phyloP scores from a whole-genome alignment of 768 basidiomycete species.

The Leccinum subtestaceum region DNA sequence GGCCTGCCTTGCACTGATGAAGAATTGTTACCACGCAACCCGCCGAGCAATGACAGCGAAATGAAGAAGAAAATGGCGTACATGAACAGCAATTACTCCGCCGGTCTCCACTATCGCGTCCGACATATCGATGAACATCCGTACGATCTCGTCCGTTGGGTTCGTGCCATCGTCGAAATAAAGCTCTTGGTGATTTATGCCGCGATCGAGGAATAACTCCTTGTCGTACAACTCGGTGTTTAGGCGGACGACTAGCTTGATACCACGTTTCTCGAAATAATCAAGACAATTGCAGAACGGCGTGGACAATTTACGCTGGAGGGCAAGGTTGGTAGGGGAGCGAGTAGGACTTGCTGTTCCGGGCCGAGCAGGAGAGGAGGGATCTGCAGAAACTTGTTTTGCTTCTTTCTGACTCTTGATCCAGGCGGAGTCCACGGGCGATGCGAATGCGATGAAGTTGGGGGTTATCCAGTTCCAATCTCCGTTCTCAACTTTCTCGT shows the following conservation, averaged over 20 bases:
- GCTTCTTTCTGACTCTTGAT: conserved; percentile 73
- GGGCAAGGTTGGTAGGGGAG: conserved; percentile 46
- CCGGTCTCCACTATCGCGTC: conserved; percentile 75
- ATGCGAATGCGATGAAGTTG: conserved; percentile 91
- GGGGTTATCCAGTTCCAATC: conserved; percentile 97
- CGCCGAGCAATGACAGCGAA: conserved; percentile 11
- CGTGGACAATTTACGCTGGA: conserved; percentile 73
- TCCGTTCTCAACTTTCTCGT: conserved; percentile 93
- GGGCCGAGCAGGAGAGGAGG: conserved; percentile 28
- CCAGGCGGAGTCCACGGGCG: conserved; percentile 80
- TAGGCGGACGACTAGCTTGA: conserved; percentile 89
- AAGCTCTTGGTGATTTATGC: conserved; percentile 86
- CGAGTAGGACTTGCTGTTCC: conserved; percentile 23
- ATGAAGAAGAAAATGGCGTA: conserved; percentile 38
- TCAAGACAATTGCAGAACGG: conserved; percentile 90
- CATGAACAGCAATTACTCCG: conserved; percentile 86
- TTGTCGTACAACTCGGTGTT: conserved; percentile 93
- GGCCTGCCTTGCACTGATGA: conserved; percentile 87
- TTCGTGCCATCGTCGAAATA: conserved; percentile 99
- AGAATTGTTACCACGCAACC: conserved; percentile 20
- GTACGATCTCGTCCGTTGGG: conserved; percentile 91
- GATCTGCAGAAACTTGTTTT: conserved; percentile 36
- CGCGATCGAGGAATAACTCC: conserved; percentile 74
- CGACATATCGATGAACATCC: conserved; percentile 83
- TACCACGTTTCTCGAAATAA: conserved; percentile 82